Evolutionary conservation across 2,329 filamentous ascomycete species (phyloP), one percentile per base, ranked within the genome.

Genomic region (Hypoxylon sp.): DNA sequence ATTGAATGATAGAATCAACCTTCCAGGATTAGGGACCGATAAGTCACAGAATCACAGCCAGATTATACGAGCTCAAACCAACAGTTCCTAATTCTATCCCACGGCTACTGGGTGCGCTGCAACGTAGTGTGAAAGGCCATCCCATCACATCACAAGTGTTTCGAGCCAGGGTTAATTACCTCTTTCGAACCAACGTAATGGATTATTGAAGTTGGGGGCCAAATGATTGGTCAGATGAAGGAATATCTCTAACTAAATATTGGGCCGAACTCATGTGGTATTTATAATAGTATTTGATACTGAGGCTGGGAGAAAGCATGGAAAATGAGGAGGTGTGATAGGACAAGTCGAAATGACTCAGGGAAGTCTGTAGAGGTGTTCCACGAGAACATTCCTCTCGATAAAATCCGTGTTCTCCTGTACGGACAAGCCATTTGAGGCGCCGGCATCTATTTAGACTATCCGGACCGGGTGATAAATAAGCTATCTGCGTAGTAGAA

Each of bases 171-270:
- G 50, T 49, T 17, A 2, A 46, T 58, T 64, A n/a, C 65, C 57
- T 25, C 46, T 58, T 57, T 67, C 45, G 58, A 59, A 59, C 63
- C 48, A 66, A 66, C 63, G 49, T 32, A 43, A 49, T 28, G 3
- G n/a, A 7, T 25, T 50, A 46, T 60, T 25, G 38, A 32, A 32
- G 23, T 57, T 57, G 48, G 53, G 53, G 55, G 38, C 53, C 41
- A 10, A 46, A 59, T 32, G 28, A n/a, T 21, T 32, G 38, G 3
- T 19, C 21, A 30, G 38, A n/a, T n/a, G 38, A 41, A 41, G 36
- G 36, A 38, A 38, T 14, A 21, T 17, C 34, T 30, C 10, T 48
- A 21, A 21, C 11, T 19, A 49, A n/a, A 10, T 10, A 23, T n/a
- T 30, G 23, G 13, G n/a, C 11, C 45, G 21, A 49, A 23, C 13